Conservation (phyloP, 2,329 filamentous ascomycete genomes). For the Blastomyces emzantsi region DNA sequence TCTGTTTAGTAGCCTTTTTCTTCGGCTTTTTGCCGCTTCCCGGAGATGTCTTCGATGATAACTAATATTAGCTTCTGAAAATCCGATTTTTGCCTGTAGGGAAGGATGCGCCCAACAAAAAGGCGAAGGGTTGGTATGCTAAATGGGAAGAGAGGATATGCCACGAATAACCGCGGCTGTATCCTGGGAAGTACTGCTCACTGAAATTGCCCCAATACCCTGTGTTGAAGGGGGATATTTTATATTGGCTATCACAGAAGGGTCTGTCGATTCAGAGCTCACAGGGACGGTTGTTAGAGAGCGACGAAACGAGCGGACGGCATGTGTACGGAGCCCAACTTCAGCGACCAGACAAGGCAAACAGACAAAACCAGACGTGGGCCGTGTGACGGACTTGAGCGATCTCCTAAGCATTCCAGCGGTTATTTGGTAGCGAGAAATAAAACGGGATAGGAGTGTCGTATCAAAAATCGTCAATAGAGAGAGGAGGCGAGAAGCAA, state of each 20-base stretch:
- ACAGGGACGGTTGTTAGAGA: conserved; percentile 12
- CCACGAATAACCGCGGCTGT: neutral
- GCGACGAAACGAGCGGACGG: conserved; percentile 24
- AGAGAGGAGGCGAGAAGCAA: neutral
- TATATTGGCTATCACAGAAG: neutral
- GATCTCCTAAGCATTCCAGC: conserved; percentile 30
- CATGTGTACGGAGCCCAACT: conserved; percentile 19
- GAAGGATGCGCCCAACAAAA: neutral
- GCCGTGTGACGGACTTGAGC: conserved; percentile 30
- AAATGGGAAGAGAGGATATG: neutral
- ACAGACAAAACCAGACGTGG: conserved; percentile 29
- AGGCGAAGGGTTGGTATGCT: neutral
- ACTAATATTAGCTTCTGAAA: neutral
- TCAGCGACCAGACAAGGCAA: conserved; percentile 26
- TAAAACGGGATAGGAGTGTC: neutral
- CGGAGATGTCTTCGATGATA: neutral
- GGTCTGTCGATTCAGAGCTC: neutral
- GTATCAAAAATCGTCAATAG: neutral
- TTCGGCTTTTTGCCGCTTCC: neutral
- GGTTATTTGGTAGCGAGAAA: neutral
- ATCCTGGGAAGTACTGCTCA: neutral
- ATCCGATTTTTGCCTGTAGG: neutral
- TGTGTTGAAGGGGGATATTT: neutral
- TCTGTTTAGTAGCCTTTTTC: neutral
- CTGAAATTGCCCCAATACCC: neutral